Evolutionary conservation across 768 basidiomycete species (phyloP), one percentile per base, ranked within the genome.

Genomic region (Daedalea quercina): DNA sequence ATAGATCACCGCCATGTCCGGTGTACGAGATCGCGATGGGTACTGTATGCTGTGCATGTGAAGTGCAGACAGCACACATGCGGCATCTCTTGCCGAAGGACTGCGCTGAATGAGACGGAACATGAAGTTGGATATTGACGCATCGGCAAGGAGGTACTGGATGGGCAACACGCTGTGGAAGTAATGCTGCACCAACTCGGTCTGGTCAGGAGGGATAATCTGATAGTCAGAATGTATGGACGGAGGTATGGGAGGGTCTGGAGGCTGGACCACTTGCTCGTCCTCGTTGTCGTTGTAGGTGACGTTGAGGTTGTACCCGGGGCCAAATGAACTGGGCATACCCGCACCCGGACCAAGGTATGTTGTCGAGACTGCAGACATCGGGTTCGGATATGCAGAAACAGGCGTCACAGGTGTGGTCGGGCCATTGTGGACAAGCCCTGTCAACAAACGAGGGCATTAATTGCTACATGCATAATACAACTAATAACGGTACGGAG

Each of bases 111-210:
- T 75, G 23, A 82, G 67, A 2, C 70, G 66, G 63, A 74, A 73
- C 50, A 89, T 79, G 60, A 81, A 71, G 15, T 60, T 54, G 41
- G 74, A 68, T 37, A 73, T 70, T 4, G 69, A 62, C 4, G 68
- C 65, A 65, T 81, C 83, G 1, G 82, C 84, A 48, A 89, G 77
- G 3, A 87, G 69, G 62, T 88, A 90, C 60, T 90, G 87, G 53
- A 81, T 75, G 34, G 73, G 73, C 49, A 88, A 74, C 31, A 90
- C 85, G 41, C 79, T 72, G 43, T 71, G 63, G 62, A 85, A 75
- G 64, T 90, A 90, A 50, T 81, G 71, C 24, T 55, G 59, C 12
- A 70, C 63, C 45, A 70, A 60, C 6, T 59, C 57, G 19, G 55
- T 63, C 47, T 69, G 65, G 3, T 63, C 58, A 23, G 51, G 20